These are phyloP conservation scores for Stereocaulon alpinum DNA, from an alignment of 495 filamentous ascomycete genomes.

Conservation along the genomic window DNA sequence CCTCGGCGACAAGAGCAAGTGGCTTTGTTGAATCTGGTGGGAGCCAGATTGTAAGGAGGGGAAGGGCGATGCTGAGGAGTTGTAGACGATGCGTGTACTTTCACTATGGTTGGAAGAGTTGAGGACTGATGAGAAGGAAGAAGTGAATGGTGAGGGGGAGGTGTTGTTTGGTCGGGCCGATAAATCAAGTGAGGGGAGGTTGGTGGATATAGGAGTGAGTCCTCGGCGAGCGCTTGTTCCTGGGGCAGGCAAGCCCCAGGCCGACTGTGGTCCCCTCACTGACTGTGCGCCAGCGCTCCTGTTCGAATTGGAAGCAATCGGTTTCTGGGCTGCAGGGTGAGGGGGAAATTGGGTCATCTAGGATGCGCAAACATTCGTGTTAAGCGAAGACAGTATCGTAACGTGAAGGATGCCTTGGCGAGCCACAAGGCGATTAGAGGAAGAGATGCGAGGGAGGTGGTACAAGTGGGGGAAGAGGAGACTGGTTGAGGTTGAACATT, in stretches of 20 bases:
- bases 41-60: conserved; percentile 48
- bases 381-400: neutral
- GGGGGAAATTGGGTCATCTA: conserved; percentile 57
- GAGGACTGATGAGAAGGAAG: conserved; percentile 48
- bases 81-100: conserved; percentile 38
- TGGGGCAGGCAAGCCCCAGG: conserved; percentile 49
- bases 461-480: neutral
- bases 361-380: conserved; percentile 50
- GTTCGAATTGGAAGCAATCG: conserved; percentile 49
- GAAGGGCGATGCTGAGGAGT: conserved; percentile 41
- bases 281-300: conserved; percentile 46
- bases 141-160: conserved; percentile 40
- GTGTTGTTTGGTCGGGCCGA: conserved; percentile 35
- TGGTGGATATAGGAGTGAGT: conserved; percentile 52
- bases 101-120: conserved; percentile 39
- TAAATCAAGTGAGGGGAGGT: conserved; percentile 36
- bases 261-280: conserved; percentile 47
- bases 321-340: conserved; percentile 51
- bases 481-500: neutral
- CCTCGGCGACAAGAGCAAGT: conserved; percentile 49
- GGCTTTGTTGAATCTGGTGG: conserved; percentile 42
- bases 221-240: conserved; percentile 50
- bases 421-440: neutral
- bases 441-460: neutral
- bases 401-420: neutral